These are phyloP conservation scores for Exidia glandulosa DNA, from an alignment of 768 basidiomycete species.

Conservation along the genomic window DNA sequence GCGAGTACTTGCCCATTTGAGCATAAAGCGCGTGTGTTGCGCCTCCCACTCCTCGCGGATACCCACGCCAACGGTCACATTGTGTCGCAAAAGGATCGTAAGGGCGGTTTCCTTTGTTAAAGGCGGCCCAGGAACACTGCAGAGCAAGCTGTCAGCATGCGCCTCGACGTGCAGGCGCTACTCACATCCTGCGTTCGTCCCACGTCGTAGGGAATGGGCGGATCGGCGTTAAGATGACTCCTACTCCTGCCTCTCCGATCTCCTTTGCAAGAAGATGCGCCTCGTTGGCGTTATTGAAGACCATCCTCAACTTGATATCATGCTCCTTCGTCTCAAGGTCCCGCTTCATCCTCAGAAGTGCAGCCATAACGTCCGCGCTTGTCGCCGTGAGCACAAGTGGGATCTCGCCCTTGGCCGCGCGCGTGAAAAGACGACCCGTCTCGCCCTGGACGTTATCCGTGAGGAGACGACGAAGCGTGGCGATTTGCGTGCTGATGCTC, in stretches of 20 bases:
- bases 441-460: conserved; percentile 8
- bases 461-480: conserved; percentile 55
- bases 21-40: conserved; percentile 13
- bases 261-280: conserved; percentile 53
- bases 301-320: not conserved
- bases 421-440: conserved; percentile 21
- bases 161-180: not conserved
- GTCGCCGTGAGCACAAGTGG: conserved; percentile 26
- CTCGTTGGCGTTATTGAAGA: conserved; percentile 23
- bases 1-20: not conserved
- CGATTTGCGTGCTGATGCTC: conserved; percentile 76
- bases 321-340: conserved; percentile 12
- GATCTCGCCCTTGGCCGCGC: conserved; percentile 25
- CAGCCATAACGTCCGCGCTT: conserved; percentile 32
- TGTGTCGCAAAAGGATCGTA: conserved; percentile 20
- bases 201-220: conserved; percentile 55
- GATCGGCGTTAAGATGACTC: conserved; percentile 56
- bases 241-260: conserved; percentile 48
- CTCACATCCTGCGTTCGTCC: conserved; percentile 52
- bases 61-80: conserved; percentile 19
- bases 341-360: conserved; percentile 26
- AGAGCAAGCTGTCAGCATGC: not conserved
- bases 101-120: conserved; percentile 21
- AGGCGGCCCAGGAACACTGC: conserved; percentile 24
- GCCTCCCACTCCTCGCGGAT: conserved; percentile 23